Percentiles rank a stretch among this genome's conserved stretches.
These are phyloP conservation scores for Lentinula edodes DNA, from an alignment of 768 basidiomycete genomes.

Conservation along the genomic window DNA sequence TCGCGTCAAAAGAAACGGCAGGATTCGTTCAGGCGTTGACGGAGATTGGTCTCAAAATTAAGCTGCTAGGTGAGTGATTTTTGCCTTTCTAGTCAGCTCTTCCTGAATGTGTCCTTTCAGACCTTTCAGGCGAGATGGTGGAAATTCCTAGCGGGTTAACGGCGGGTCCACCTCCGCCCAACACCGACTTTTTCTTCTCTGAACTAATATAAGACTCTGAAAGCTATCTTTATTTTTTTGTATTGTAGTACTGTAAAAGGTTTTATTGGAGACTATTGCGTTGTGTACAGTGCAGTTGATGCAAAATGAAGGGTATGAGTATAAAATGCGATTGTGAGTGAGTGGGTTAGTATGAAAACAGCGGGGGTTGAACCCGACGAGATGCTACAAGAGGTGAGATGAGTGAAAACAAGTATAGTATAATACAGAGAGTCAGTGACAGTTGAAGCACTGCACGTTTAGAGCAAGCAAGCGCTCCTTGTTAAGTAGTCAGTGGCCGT, in stretches of 20 bases:
- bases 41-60: constrained; percentile 89
- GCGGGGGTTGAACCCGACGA: constrained; percentile 87
- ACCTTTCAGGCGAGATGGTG: constrained; percentile 84
- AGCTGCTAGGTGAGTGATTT: constrained; percentile 62
- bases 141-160: constrained; percentile 80
- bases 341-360: constrained; percentile 27
- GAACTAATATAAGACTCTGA: constrained; percentile 30
- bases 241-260: not conserved
- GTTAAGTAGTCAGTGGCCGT: constrained; percentile 1
- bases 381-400: constrained; percentile 25
- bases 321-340: not conserved
- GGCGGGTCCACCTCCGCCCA: constrained; percentile 74
- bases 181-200: constrained; percentile 84
- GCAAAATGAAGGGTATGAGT: constrained; percentile 19
- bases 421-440: constrained; percentile 4
- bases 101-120: constrained; percentile 30
- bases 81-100: not conserved
- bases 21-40: constrained; percentile 84
- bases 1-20: constrained; percentile 79
- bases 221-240: not conserved
- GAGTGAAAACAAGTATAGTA: constrained; percentile 12
- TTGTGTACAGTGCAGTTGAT: constrained; percentile 20
- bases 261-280: not conserved
- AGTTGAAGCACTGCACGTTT: not conserved
- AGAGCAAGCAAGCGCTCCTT: constrained; percentile 7